Base-by-base conservation (phyloP, 2,329 filamentous ascomycete genomes). In the Penicillium sclerotiorum region DNA sequence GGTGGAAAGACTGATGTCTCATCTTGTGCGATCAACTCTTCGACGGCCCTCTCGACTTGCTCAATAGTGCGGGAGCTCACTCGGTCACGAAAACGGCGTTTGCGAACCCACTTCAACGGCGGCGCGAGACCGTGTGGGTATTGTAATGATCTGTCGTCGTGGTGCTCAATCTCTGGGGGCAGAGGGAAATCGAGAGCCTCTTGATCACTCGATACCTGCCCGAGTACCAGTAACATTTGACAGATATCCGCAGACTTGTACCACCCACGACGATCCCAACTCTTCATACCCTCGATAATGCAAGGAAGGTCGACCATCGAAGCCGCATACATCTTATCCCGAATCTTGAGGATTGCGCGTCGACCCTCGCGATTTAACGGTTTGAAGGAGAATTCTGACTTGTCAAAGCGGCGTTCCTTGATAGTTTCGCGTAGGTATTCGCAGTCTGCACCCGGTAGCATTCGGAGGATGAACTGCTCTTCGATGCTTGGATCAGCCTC, bases 221-320 rank as follows among this genome's bases (percentile, higher is more conserved):
- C 86, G 50, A 91, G 82, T 1, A 93, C 88, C 7, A 95, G 75
- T 28, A 95, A 80, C 88, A 96, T 95, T 74, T 95, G 90, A 59
- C 87, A 90, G 27, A 95, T 83, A 65, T 96, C 91, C 25, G 89
- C 88, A 8, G 89, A 88, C 74, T 96, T 96, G 77, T 92, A 90
- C 77, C 92, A 90, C 15, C 86, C 82, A 64, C 89, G 90, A 64
- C 86, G 86, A 67, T 95, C 91, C 89, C 90, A 96, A 51, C 88
- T 92, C 77, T 96, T 96, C 87, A 94, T 91, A 7, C 86, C 87
- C 67, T 96, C 91, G 5, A 92, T 86, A 50, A 96, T 89, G 52
- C 89, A 94, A 0, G 91, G 91, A 25, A 96, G 73, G 61, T 95
- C 90, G 8, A 95, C 86, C 68, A 95, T 78, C 17, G 86, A 82